Conservation (phyloP, 768 basidiomycete species). For the Antrodiella citrinella region DNA sequence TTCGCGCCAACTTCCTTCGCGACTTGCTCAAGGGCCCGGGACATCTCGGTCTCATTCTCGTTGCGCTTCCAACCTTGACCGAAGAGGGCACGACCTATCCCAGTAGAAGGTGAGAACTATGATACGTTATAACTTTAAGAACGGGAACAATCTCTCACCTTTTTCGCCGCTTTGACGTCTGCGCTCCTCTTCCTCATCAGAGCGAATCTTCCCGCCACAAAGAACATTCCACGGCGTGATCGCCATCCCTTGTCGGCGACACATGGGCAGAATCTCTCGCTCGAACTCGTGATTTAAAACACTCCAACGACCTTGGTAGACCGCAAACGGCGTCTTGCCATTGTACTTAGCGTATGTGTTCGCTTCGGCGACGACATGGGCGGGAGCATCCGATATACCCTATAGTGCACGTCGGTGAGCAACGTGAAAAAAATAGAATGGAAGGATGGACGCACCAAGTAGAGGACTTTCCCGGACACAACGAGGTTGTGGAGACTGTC, state of each 20-base stretch:
- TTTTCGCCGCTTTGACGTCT: slow-evolving; percentile 19
- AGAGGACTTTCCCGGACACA: slow-evolving; percentile 27
- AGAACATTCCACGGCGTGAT: slow-evolving; percentile 32
- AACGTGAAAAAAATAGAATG: not conserved
- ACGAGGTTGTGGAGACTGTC: slow-evolving; percentile 28
- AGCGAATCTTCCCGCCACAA: slow-evolving; percentile 27
- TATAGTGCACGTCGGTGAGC: not conserved
- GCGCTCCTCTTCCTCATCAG: slow-evolving; percentile 26
- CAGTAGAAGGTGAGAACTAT: no score
- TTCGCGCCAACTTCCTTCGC: slow-evolving; percentile 37
- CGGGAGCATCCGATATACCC: slow-evolving; percentile 20
- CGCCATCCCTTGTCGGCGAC: slow-evolving; percentile 21
- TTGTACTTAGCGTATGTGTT: slow-evolving; percentile 34
- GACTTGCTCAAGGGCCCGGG: slow-evolving; percentile 40
- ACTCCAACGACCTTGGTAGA: slow-evolving; percentile 31
- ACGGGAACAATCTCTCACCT: no score
- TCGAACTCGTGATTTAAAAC: slow-evolving; percentile 29
- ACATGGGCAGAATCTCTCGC: slow-evolving; percentile 32
- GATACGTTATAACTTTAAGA: no score
- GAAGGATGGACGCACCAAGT: slow-evolving; percentile 10
- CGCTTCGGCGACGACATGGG: slow-evolving; percentile 27
- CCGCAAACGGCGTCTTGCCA: slow-evolving; percentile 28
- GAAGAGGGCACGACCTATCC: slow-evolving; percentile 27
- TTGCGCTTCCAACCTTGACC: slow-evolving; percentile 35
- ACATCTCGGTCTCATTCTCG: slow-evolving; percentile 35